Evolutionary conservation across 2,329 filamentous ascomycete genomes (phyloP).

Genomic region (Aspergillus eucalypticola): DNA sequence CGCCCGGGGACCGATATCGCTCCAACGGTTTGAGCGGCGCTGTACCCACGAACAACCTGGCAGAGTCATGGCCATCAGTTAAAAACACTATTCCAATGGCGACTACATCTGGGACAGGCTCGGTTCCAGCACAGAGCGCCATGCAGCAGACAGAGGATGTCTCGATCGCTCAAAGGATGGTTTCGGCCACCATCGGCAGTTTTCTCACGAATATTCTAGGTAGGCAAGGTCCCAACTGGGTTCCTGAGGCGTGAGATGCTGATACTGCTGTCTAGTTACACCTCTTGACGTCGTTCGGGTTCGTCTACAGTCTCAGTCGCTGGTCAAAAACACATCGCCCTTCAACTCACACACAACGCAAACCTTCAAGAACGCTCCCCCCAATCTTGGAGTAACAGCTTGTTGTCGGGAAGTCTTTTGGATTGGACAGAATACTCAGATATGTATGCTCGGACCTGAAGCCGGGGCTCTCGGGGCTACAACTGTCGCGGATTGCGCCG

Average conservation of each 20-base stretch:
- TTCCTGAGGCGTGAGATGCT: constrained; percentile 2
- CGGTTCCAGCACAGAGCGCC: constrained; percentile 21
- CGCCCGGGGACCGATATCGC: constrained; percentile 28
- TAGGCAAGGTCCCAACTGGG: not conserved
- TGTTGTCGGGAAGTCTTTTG: constrained; percentile 98
- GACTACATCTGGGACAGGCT: constrained; percentile 29
- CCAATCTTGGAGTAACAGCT: constrained; percentile 85
- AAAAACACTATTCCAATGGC: constrained; percentile 39
- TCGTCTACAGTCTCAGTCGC: constrained; percentile 81
- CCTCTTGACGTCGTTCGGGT: constrained; percentile 96
- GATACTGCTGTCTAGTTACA: constrained; percentile 63
- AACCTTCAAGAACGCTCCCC: constrained; percentile 68
- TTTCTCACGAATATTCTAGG: constrained; percentile 52
- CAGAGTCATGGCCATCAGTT: constrained; percentile 34
- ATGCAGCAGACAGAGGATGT: constrained; percentile 53
- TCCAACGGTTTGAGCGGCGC: constrained; percentile 16
- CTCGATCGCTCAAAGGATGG: constrained; percentile 86
- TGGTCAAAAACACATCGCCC: constrained; percentile 55
- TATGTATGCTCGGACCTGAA: constrained; percentile 68
- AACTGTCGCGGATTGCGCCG: constrained; percentile 68
- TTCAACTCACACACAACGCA: constrained; percentile 53
- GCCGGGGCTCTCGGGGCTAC: constrained; percentile 44
- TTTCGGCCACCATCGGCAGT: constrained; percentile 88
- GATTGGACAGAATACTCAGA: constrained; percentile 78
- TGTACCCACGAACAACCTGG: constrained; percentile 11